A percentile compares a stretch with the other conserved stretches of the same genome.
These are phyloP conservation scores for Boehmeria nivea DNA, from an alignment of 306 rosid species.

Conservation along the genomic window DNA sequence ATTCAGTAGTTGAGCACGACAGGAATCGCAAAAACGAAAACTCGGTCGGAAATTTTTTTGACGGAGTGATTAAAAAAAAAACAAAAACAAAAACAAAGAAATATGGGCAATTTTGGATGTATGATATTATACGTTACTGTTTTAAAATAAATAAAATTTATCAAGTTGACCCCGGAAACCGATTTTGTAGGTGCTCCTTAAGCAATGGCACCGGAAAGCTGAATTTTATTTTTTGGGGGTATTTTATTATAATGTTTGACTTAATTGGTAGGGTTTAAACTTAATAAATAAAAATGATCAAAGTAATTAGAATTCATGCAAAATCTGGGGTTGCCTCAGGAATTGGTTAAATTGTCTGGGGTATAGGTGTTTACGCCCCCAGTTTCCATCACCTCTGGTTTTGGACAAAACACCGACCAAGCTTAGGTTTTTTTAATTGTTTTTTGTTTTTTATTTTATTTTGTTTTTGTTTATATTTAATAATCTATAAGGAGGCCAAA, in stretches of 20 bases:
- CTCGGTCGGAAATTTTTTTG: no score
- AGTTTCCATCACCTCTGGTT: constrained; percentile 14
- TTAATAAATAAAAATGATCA: background rate
- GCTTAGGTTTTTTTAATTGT: background rate
- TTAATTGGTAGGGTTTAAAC: background rate
- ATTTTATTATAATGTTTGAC: constrained; percentile 2
- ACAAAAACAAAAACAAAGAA: no score
- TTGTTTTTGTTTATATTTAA: background rate
- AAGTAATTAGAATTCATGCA: background rate
- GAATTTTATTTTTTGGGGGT: background rate
- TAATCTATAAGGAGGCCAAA: background rate
- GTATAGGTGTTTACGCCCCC: constrained; percentile 5
- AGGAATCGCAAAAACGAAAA: no score
- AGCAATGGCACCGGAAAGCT: constrained; percentile 6
- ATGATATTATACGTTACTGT: no score
- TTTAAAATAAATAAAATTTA: background rate
- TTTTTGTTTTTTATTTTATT: background rate
- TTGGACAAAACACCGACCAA: constrained; percentile 14
- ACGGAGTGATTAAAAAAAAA: no score
- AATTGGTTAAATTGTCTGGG: background rate
- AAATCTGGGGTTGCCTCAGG: background rate
- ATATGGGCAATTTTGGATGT: no score
- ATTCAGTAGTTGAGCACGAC: no score
- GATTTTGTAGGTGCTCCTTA: background rate
- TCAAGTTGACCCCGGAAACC: constrained; percentile 4